Base-by-base conservation (phyloP, 805 yeast genomes). In the Wickerhamiella vanderwaltii region DNA sequence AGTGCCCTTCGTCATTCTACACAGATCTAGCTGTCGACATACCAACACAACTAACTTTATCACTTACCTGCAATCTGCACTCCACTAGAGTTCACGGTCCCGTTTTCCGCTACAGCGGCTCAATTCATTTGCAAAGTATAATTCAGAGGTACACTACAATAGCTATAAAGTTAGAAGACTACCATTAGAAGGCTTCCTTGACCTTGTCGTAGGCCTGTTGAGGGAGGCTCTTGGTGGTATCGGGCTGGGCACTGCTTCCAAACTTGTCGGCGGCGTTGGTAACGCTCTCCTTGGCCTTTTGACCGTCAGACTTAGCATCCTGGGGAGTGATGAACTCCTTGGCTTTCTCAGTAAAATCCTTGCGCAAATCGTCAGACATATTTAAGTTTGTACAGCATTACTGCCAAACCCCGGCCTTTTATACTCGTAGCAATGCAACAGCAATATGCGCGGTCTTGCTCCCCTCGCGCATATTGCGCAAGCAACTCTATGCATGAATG, bases 261-360 rank as follows among this genome's bases (percentile, higher is more conserved):
- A 68, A 63, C 55, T 71, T 65, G 67, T 85, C 94, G 53, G 68
- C 71, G 6, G 67, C 58, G 58, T 72, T 79, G 44, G 91, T 75
- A 49, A 72, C 73, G 23, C 59, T 45, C 65, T 85, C 94, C 68
- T 79, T 79, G 50, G 76, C 77, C 64, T 79, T 66, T 55, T 80
- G 79, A 44, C 65, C 61, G 54, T 65, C 61, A 23, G 77, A 55
- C 67, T 85, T 85, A 60, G 78, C 69, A 46, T 70, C 61, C 47
- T 84, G 77, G 51, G 94, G 94, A 50, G 71, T 79, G 29, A 78
- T 46, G 32, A 71, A 55, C 68, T 84, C 94, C 45, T 71, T 45
- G 51, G 73, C 66, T 65, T 84, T 82, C 60, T 79, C 78, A 50
- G 76, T 51, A 58, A 84, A 69, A 59, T 73, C 66, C 65, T 85